Evolutionary conservation across 179 eudicot species (phyloP), one percentile per base, ranked within the genome.

Genomic region (Spergularia azorica): DNA sequence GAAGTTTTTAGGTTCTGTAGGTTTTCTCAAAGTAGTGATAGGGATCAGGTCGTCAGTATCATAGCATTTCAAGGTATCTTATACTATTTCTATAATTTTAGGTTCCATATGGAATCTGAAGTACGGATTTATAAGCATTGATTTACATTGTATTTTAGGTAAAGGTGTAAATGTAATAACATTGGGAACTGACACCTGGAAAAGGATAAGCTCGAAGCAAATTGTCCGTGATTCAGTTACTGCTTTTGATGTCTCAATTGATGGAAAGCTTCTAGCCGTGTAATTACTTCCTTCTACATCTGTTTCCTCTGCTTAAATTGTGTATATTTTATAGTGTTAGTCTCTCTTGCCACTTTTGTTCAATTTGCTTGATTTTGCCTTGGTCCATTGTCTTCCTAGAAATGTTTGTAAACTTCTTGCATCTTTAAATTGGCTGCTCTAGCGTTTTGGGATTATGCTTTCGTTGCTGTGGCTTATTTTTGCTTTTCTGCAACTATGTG

Each of bases 261-360:
- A 92, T 83, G 99, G 98, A 71, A 92, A 89, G 86, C 83, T 89
- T 71, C 89, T 96, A 62, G 96, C 96, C 55, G 68, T 96, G 99
- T 94, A 89, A 92, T 12, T 77, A n/a, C 60, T 59, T 78, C 32
- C 56, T 61, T 38, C 18, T 10, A 5, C 67, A 48, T 13, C 43
- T 9, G 5, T 46, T 48, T n/a, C 32, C 9, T n/a, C 69, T 20
- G 0, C 64, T 6, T 6, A 3, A 0, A 18, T 3, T 54, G 13
- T 54, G 9, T 10, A 6, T 2, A 54, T 54, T 54, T 54, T 54
- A 2, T 26, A 54, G 1, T 54, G 57, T 11, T 54, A 54, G 48
- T 43, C 48, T 43, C 5, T 4, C 48, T 4, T 43, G 48, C 8
- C 3, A 43, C 5, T 6, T 43, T 43, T 43, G 48, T 43, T 43